Evolutionary conservation across 1,139 yeast species (phyloP).

Genomic region (Geotrichum histeridarum): DNA sequence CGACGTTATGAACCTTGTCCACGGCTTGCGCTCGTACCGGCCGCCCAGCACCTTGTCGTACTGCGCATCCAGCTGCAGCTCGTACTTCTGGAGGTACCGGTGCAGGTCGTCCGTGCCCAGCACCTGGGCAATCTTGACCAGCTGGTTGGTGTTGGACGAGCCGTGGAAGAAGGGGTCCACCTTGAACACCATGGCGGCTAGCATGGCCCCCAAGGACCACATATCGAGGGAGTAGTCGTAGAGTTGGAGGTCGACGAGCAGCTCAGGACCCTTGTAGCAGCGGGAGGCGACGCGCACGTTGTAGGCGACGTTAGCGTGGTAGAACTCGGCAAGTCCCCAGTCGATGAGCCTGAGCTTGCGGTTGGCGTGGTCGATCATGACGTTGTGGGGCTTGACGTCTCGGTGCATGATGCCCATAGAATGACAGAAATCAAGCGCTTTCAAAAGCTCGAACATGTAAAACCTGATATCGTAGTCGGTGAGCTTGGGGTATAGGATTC

Average conservation of each 20-base stretch:
- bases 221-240: constrained; percentile 93
- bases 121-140: constrained; percentile 89
- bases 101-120: constrained; percentile 84
- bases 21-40: constrained; percentile 78
- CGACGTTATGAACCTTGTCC: constrained; percentile 74
- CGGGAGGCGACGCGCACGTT: constrained; percentile 95
- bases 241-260: constrained; percentile 79
- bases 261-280: constrained; percentile 91
- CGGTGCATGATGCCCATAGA: constrained; percentile 98
- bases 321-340: constrained; percentile 98
- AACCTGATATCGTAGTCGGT: constrained; percentile 75
- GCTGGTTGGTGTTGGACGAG: constrained; percentile 89
- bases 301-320: constrained; percentile 90
- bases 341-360: constrained; percentile 76
- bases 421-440: constrained; percentile 89
- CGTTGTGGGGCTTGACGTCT: constrained; percentile 97
- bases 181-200: constrained; percentile 93
- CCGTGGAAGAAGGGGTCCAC: constrained; percentile 98
- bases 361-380: constrained; percentile 89
- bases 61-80: constrained; percentile 62
- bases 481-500: constrained; percentile 87
- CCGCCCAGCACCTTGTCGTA: constrained; percentile 68
- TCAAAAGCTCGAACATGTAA: constrained; percentile 82
- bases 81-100: constrained; percentile 69
- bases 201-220: constrained; percentile 97